phyloP scores from a whole-genome alignment of 1,284 basidiomycete genomes.

The Irpex lacteus region DNA sequence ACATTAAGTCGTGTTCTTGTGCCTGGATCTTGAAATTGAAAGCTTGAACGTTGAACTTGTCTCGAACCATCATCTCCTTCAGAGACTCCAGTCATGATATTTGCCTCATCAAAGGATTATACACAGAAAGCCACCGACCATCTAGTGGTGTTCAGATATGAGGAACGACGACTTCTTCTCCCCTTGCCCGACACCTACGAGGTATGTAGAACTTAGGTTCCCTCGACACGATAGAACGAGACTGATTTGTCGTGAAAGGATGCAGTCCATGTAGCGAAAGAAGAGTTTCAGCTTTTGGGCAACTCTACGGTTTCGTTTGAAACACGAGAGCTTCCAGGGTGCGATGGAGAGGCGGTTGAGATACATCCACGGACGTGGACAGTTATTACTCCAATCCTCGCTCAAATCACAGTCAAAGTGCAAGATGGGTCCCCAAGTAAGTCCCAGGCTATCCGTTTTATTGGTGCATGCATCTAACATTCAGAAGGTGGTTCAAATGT shows the following conservation, averaged over 20 bases:
- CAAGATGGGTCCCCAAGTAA: not conserved
- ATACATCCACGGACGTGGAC: slow-evolving; percentile 2
- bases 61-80: no score
- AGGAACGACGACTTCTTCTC: slow-evolving; percentile 2
- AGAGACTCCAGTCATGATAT: not conserved
- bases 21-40: not conserved
- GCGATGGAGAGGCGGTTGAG: not conserved
- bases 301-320: not conserved
- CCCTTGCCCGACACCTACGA: not conserved
- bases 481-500: not conserved
- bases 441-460: not conserved
- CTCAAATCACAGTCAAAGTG: not conserved
- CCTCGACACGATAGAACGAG: no score
- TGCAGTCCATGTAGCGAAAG: not conserved
- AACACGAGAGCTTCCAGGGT: slow-evolving; percentile 3
- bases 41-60: no score
- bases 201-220: no score
- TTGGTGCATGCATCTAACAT: not conserved
- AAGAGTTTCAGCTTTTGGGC: not conserved
- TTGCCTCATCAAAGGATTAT: not conserved
- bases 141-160: slow-evolving; percentile 1
- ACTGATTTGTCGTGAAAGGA: not conserved
- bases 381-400: not conserved
- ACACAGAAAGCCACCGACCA: not conserved
- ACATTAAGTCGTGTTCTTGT: not conserved